phyloP scores from a whole-genome alignment of 2,329 filamentous ascomycete species.

The Alternaria alternata region DNA sequence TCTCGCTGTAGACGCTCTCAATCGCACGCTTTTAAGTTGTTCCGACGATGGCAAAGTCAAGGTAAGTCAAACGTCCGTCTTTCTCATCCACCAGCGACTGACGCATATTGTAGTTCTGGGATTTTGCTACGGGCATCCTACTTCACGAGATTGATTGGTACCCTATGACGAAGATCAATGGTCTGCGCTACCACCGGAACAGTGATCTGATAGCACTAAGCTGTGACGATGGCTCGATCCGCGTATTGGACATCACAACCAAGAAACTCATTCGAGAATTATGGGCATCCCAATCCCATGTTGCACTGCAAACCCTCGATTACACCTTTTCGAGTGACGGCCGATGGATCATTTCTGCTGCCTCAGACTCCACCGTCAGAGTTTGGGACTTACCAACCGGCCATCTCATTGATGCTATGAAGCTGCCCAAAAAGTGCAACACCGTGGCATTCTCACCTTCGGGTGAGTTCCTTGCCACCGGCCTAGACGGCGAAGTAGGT shows the following conservation, averaged over 20 bases:
- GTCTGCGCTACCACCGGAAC: slow-evolving; percentile 79
- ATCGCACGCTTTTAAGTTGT: slow-evolving; percentile 84
- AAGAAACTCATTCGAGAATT: slow-evolving; percentile 92
- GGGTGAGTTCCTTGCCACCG: slow-evolving; percentile 93
- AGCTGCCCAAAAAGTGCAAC: slow-evolving; percentile 78
- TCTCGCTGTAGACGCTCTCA: slow-evolving; percentile 86
- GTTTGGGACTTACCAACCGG: slow-evolving; percentile 97
- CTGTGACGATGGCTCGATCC: slow-evolving; percentile 87
- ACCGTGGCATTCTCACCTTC: slow-evolving; percentile 87
- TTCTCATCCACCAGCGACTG: slow-evolving; percentile 10
- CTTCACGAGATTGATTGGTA: slow-evolving; percentile 85
- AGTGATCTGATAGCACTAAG: slow-evolving; percentile 88
- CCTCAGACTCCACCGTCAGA: slow-evolving; percentile 79
- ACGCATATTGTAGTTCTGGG: slow-evolving; percentile 74
- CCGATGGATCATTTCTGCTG: slow-evolving; percentile 89
- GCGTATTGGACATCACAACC: slow-evolving; percentile 89
- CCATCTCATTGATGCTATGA: slow-evolving; percentile 92
- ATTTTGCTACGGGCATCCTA: slow-evolving; percentile 83
- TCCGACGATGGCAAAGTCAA: slow-evolving; percentile 91
- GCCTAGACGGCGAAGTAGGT: slow-evolving; percentile 81
- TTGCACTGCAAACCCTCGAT: slow-evolving; percentile 48
- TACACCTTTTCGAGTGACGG: slow-evolving; percentile 85
- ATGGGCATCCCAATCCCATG: slow-evolving; percentile 68
- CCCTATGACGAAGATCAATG: slow-evolving; percentile 76
- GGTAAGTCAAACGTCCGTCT: slow-evolving; percentile 41